Base-by-base conservation (phyloP, 805 yeast genomes). In the Wickerhamomyces rabaulensis region DNA sequence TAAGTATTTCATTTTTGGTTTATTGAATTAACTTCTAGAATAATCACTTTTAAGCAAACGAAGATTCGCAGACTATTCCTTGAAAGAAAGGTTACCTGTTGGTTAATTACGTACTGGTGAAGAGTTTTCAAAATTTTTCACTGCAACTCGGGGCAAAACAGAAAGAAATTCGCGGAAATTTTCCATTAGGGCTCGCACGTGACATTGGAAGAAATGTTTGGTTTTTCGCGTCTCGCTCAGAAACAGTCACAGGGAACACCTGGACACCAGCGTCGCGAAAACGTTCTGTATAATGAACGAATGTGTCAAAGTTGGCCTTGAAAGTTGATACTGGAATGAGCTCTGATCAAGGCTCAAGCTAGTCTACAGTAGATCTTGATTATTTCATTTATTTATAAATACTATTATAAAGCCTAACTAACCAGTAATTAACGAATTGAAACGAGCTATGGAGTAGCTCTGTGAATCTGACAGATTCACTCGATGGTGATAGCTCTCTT, bases 11-110 rank as follows among this genome's bases (percentile, higher is more conserved):
- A 87, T 59, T 48, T 48, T 41, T 48, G 39, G 39, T 37, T 44
- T 47, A 44, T 51, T 48, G 22, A 51, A 48, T 46, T 22, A 31
- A 57, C n/a, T 22, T 45, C 42, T 70, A 79, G 84, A 82, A 82
- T 82, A 82, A 82, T 82, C 87, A 80, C 80, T 73, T 80, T 82
- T 82, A 83, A 83, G 88, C 87, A 71, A 64, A 36, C 60, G 51
- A 50, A 60, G 39, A 43, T 45, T 21, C 52, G 88, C 92, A 78
- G 92, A 85, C 91, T 84, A 85, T 84, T 82, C 91, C 78, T 84
- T 84, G 47, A 39, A 39, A 54, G 42, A 39, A 27, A 27, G n/a
- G 15, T 13, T 27, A 27, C 31, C 7, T 27, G 15, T 27, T 13
- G 3, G 15, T 27, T 13, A 27, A 27, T 27, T 36, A 20, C n/a